phyloP scores from a whole-genome alignment of 2,329 filamentous ascomycete genomes.

The Colletotrichum sp. region DNA sequence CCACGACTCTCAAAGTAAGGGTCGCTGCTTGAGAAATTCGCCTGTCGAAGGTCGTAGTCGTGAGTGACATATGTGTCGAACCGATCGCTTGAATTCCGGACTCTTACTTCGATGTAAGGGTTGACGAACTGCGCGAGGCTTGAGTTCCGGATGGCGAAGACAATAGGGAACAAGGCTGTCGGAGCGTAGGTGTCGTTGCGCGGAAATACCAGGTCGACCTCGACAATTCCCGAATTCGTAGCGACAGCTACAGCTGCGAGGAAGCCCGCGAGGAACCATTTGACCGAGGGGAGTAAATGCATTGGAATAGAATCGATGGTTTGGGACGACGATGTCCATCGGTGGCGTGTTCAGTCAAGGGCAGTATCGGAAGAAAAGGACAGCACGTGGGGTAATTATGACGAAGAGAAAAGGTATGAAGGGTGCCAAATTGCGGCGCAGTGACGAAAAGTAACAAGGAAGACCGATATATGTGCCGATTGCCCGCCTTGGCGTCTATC shows the following conservation, averaged over 20 bases:
- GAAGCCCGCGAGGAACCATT: neutral
- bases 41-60: neutral
- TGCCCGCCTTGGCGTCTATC: neutral
- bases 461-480: neutral
- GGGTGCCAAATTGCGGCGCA: neutral
- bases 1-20: neutral
- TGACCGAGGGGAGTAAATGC: neutral
- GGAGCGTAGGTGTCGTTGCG: neutral
- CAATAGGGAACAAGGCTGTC: neutral
- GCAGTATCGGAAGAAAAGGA: neutral
- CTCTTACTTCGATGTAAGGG: neutral
- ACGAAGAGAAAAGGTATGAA: neutral
- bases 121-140: neutral
- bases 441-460: neutral
- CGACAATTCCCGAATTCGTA: neutral
- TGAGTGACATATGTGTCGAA: neutral
- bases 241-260: neutral
- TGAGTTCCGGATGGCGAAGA: neutral
- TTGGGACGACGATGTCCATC: neutral
- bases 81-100: neutral
- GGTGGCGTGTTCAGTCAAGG: neutral
- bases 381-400: neutral
- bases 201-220: neutral
- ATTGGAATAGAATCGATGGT: neutral
- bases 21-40: neutral